Evolutionary conservation across 441 rosid genomes (phyloP), one percentile per base, ranked within the genome.

Genomic region (Hura crepitans): DNA sequence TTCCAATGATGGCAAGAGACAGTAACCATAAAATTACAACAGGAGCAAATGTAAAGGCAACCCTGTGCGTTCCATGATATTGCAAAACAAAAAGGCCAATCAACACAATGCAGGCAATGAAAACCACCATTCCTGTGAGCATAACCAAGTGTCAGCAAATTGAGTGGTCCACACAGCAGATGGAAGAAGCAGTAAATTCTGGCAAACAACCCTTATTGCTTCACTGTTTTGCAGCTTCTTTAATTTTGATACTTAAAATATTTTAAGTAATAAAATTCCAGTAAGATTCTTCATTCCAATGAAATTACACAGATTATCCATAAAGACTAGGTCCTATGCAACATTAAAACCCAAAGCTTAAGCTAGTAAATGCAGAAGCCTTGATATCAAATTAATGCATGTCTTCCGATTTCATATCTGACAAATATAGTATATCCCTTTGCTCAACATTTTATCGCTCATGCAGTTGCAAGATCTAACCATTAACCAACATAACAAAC

Each of bases 51-150:
- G 85, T 43, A 76, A 89, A 87, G 62, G 89, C 88, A 68, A 85
- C 85, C 81, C 77, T 82, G 77, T 88, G 82, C 39, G 89, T 88
- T 69, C 98, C 97, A 47, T 79, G 85, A 79, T 94, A 86, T 82
- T 91, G 98, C 85, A 90, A 73, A 82, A 94, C 90, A 68, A 94
- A 94, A 73, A 90, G 93, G 66, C 97, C 93, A 74, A 90, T 85
- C 84, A 94, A 78, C 74, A 88, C 73, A 64, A 81, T 73, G 66
- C 92, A 82, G 58, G 92, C 86, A 75, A 89, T 77, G 81, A 79
- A 67, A 68, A 89, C 84, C 85, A 89, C 84, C 79, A 85, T 75
- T 78, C 97, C 99, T 94, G 85, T 54, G 65, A 10, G 58, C 63
- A 45, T 62, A 49, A 2, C 68, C 53, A 71, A 68, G 55, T 20